These are phyloP conservation scores for Magnusiomyces ingens DNA, from an alignment of 1,139 yeast species.

Conservation along the genomic window DNA sequence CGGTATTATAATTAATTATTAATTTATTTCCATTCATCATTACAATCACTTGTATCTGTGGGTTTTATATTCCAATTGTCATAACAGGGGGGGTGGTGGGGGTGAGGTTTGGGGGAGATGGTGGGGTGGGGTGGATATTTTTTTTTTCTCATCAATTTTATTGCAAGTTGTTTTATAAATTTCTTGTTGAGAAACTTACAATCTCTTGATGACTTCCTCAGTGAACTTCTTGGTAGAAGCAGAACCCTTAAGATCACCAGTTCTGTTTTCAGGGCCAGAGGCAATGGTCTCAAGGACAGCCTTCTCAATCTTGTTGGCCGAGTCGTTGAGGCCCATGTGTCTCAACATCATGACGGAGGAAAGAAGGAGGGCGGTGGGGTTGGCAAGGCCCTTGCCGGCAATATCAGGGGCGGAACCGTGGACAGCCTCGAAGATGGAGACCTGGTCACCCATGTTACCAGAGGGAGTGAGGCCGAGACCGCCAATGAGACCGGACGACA, in stretches of 20 bases:
- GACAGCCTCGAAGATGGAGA: slow-evolving; percentile 96
- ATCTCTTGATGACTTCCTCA: slow-evolving; percentile 53
- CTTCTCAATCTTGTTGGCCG: slow-evolving; percentile 76
- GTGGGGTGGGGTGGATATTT: no score
- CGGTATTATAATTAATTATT: no score
- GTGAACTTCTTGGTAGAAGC: slow-evolving; percentile 88
- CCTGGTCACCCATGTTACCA: slow-evolving; percentile 98
- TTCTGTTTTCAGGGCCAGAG: slow-evolving; percentile 87
- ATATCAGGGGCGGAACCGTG: slow-evolving; percentile 99
- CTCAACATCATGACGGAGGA: slow-evolving; percentile 98
- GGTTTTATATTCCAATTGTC: no score
- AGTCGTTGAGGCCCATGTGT: slow-evolving; percentile 82
- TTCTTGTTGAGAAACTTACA: slow-evolving; percentile 5
- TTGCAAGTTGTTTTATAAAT: not conserved
- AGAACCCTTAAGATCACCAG: slow-evolving; percentile 92
- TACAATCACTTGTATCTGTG: no score
- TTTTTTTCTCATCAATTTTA: no score
- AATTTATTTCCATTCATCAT: no score
- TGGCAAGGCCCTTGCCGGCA: slow-evolving; percentile 96
- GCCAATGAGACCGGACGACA: slow-evolving; percentile 95
- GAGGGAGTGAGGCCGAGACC: slow-evolving; percentile 98
- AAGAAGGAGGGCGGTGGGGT: slow-evolving; percentile 94
- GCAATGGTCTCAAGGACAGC: slow-evolving; percentile 93
- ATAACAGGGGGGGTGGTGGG: no score
- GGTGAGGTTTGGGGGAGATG: no score